A percentile compares a stretch with the other conserved stretches of the same genome.
phyloP scores from a whole-genome alignment of 1,284 basidiomycete genomes.

The Schizophyllum amplum region DNA sequence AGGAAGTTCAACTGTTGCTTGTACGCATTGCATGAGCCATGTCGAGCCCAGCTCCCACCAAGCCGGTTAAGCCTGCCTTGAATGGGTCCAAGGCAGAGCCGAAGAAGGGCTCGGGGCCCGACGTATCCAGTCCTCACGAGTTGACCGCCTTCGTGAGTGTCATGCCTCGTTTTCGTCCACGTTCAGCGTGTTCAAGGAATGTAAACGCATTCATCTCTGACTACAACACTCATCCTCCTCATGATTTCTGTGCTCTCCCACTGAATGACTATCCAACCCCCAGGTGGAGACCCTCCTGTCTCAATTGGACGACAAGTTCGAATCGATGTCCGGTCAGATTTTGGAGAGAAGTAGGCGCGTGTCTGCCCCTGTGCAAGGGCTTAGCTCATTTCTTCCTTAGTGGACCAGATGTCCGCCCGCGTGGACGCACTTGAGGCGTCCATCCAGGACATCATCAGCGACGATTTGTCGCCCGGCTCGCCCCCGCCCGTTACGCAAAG shows the following conservation, averaged over 20 bases:
- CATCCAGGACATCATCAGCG: conserved; percentile 79
- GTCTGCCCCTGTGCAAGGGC: background rate
- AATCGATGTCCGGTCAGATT: conserved; percentile 77
- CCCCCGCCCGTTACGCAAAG: conserved; percentile 33
- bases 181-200: too few species aligned
- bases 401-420: conserved; percentile 76
- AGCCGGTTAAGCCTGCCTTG: conserved; percentile 18
- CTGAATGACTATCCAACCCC: too few species aligned
- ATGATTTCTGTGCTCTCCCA: too few species aligned
- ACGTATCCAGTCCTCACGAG: conserved; percentile 78
- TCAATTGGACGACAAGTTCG: conserved; percentile 72
- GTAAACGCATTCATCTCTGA: too few species aligned
- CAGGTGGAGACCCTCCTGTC: conserved; percentile 75
- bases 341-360: conserved; percentile 63
- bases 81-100: conserved; percentile 32
- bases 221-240: too few species aligned
- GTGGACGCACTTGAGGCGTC: conserved; percentile 77
- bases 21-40: background rate
- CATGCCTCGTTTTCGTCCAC: conserved; percentile 2
- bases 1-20: background rate
- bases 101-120: conserved; percentile 28
- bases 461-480: conserved; percentile 47
- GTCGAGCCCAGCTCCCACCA: background rate
- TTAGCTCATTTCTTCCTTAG: conserved; percentile 28
- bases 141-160: conserved; percentile 70